Base-by-base conservation (phyloP, 106 monocot genomes). In the Amphibolis antarctica region DNA sequence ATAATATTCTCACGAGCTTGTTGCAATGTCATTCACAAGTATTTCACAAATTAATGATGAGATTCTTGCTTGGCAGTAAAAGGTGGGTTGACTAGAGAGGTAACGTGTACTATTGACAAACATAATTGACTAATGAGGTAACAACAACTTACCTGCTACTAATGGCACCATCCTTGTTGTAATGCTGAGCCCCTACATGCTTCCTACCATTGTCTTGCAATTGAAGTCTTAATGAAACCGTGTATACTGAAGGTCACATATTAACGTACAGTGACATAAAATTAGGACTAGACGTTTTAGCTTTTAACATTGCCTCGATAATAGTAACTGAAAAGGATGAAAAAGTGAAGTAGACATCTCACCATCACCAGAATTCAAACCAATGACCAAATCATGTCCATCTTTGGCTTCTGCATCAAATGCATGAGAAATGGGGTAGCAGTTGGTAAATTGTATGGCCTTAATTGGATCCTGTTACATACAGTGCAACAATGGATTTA, bases 351-450 rank as follows among this genome's bases (percentile, higher is more conserved):
- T 48, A 42, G 27, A 24, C 5, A 58, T 30, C 81, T 75, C 66
- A 96, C 96, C 78, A 64, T 96, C 96, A 67, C 96, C 96, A 43
- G 96, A 84, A 53, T 78, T 73, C 75, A 90, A 68, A 42, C 90
- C 96, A 63, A 96, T 86, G 26, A 96, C 83, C 76, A 96, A 82
- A 74, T 96, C 96, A 74, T 96, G 89, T 50, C 96, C 96, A 58
- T 90, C 96, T 65, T 86, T 90, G 3, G 84, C 83, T n/a, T 84
- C 96, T 12, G 82, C 31, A 74, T 86, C 89, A 72, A 96, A 96
- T 0, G 96, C 77, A 75, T 96, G 96, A 28, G 90, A 96, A 18
- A 78, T 28, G 9, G 90, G 96, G 63, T 86, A 86, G 18, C 84
- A 84, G 74, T 82, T 84, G 58, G 80, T 76, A 60, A 96, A 90